Evolutionary conservation across 495 filamentous ascomycete genomes (phyloP), one percentile per base, ranked within the genome.

Genomic region (Neurospora terricola): DNA sequence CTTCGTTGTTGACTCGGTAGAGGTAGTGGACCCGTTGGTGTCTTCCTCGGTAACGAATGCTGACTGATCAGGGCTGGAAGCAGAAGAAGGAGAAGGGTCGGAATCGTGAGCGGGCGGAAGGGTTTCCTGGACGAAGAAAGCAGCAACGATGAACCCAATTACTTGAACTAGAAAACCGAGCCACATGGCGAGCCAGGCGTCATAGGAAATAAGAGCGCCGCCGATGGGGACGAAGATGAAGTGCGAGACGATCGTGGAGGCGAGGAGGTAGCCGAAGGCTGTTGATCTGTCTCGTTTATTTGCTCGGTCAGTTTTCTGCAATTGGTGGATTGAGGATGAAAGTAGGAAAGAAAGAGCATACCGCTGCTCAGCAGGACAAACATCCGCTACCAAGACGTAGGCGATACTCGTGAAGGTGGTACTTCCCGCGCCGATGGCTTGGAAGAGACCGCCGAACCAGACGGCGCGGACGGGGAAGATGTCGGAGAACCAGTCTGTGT

Each of bases 301-400:
- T 34, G 4, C 30, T 34, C 30, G 30, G 30, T 34, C 30, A 34
- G 30, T 34, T 34, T 34, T 4, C 30, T 0, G 2, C 1, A 34
- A 34, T 3, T 34, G 30, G 30, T 34, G 30, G 30, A 34, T 3
- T 34, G 4, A 34, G 3, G 30, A 4, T 0, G 30, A 34, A 34
- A 3, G 34, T 5, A 34, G 0, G 34, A 34, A 34, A 34, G 4
- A 34, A 34, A 34, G 34, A 34, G 5, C 34, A 34, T 5, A 34
- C 82, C 87, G 82, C 72, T 86, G 80, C 14, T 81, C 78, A 54
- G 88, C 83, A 4, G 81, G 84, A 0, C 85, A 86, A 8, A 90
- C 83, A 76, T 90, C 87, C 0, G 86, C 81, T 77, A 88, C 83
- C 79, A 88, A 83, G 1, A 86, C 86, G 81, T 82, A 88, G 45